phyloP scores from a whole-genome alignment of 495 filamentous ascomycete genomes.

The Coniosporium apollinis region DNA sequence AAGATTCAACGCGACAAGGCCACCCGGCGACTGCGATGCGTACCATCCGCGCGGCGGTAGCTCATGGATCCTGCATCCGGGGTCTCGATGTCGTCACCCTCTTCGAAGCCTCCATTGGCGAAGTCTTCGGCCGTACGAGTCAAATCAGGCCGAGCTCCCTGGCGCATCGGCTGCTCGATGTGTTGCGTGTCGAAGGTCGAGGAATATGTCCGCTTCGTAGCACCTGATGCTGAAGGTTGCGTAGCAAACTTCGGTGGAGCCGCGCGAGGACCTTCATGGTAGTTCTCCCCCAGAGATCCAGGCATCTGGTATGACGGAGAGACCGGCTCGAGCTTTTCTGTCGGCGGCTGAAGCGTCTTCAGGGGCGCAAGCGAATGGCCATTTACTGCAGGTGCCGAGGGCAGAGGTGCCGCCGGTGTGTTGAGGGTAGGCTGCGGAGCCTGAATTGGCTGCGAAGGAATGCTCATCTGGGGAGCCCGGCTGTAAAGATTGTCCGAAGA shows the following conservation, averaged over 20 bases:
- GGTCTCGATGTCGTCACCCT: constrained; percentile 16
- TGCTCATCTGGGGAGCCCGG: background rate
- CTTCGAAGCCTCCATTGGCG: constrained; percentile 22
- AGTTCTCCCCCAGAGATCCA: too few relatives aligned
- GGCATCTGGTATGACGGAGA: constrained; percentile 6
- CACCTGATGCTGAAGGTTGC: constrained; percentile 4
- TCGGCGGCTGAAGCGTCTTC: constrained; percentile 9
- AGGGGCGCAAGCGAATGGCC: constrained; percentile 16
- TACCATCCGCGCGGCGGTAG: constrained; percentile 33
- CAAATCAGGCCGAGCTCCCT: constrained; percentile 17
- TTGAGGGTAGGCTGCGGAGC: background rate
- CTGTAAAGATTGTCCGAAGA: background rate
- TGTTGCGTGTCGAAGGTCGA: constrained; percentile 17
- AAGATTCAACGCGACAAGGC: background rate
- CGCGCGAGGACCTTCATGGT: constrained; percentile 4
- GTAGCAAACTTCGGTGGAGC: background rate
- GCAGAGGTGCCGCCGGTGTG: background rate
- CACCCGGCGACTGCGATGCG: constrained; percentile 8
- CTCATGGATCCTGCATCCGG: constrained; percentile 18
- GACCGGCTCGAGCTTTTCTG: constrained; percentile 9
- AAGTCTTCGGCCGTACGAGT: constrained; percentile 7
- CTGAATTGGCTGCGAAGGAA: background rate
- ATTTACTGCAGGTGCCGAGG: constrained; percentile 3
- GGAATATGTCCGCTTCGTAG: constrained; percentile 18
- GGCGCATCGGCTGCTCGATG: constrained; percentile 16